Percentiles rank a stretch among this genome's conserved stretches.
Conservation (phyloP, 805 yeast genomes). For the Ogataea parapolymorpha region DNA sequence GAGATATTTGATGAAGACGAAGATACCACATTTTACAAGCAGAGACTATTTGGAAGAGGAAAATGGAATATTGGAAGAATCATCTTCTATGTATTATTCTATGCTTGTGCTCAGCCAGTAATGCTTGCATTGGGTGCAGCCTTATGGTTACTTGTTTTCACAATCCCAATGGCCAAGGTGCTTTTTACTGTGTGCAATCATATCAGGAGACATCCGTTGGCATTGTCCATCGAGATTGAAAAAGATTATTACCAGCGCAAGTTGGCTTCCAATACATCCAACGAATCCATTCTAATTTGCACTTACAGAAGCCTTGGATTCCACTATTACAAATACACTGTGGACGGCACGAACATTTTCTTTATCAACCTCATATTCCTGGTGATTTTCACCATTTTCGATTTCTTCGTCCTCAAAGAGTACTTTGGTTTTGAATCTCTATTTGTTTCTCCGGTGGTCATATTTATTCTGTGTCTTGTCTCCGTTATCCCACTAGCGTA, state of each 20-base stretch:
- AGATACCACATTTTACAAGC: constrained; percentile 27
- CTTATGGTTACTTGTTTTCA: constrained; percentile 81
- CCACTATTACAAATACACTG: constrained; percentile 93
- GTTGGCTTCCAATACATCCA: constrained; percentile 34
- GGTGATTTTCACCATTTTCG: constrained; percentile 79
- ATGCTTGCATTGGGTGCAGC: constrained; percentile 49
- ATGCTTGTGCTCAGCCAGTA: constrained; percentile 67
- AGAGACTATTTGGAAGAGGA: constrained; percentile 84
- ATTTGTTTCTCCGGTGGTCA: constrained; percentile 58
- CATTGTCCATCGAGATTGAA: constrained; percentile 70
- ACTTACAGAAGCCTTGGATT: constrained; percentile 90
- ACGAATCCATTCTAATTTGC: constrained; percentile 69
- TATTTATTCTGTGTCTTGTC: constrained; percentile 72
- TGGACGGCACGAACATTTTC: constrained; percentile 93
- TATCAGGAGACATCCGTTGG: constrained; percentile 85
- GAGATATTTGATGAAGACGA: constrained; percentile 25
- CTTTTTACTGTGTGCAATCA: constrained; percentile 66
- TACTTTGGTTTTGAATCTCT: constrained; percentile 35
- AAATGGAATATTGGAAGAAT: constrained; percentile 85
- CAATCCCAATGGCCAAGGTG: constrained; percentile 92
- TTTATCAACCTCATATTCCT: constrained; percentile 79
- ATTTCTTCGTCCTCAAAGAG: constrained; percentile 62
- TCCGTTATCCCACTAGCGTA: constrained; percentile 93
- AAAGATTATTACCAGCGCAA: constrained; percentile 41
- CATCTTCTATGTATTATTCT: constrained; percentile 67